Evolutionary conservation across 1,284 basidiomycete genomes (phyloP), one percentile per base, ranked within the genome.

Genomic region (Sporisorium iseilematis-ciliati): DNA sequence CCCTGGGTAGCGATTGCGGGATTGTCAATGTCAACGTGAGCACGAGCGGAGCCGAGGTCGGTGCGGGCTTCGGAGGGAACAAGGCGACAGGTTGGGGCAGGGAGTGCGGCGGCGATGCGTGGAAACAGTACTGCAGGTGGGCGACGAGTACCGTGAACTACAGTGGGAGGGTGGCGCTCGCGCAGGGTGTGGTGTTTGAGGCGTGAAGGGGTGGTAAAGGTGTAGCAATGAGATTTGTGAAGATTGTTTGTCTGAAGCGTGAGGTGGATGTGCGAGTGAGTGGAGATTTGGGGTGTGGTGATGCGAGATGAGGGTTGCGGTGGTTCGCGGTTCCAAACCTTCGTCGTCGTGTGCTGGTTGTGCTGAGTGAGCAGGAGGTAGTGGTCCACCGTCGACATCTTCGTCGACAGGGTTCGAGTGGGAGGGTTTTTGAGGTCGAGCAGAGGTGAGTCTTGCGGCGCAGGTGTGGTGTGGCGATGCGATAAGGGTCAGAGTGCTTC

Each of bases 81-180:
- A 95, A 95, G 90, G 91, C 64, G 41, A 87, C 87, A 2, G 88
- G 88, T 65, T 94, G 93, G 94, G 95, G 95, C n/a, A 90, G 95
- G 61, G 95, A 97, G 87, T 94, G 93, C 16, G 95, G 95, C 38
- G 95, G 95, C 50, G 95, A 97, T 86, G 92, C 95, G 25, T 97
- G 95, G 95, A 95, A 95, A 86, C 93, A 96, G 70, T 86, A 86
- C 66, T 80, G 75, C 62, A 63, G 83, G 40, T 87, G 85, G 85
- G 91, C 92, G 83, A 90, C 92, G 45, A 94, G 93, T 84, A 97
- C 95, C 7, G 88, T 98, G 85, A 98, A 97, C 87, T 97, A 93
- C 87, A 93, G 92, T 33, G 90, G 93, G 82, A 89, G 91, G 80
- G 91, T 94, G 51, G 93, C 93, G 11, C 88, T 97, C 26, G 95